A percentile compares a stretch with the other conserved stretches of the same genome.
phyloP scores from a whole-genome alignment of 2,329 filamentous ascomycete species.

The Fusarium graminum region DNA sequence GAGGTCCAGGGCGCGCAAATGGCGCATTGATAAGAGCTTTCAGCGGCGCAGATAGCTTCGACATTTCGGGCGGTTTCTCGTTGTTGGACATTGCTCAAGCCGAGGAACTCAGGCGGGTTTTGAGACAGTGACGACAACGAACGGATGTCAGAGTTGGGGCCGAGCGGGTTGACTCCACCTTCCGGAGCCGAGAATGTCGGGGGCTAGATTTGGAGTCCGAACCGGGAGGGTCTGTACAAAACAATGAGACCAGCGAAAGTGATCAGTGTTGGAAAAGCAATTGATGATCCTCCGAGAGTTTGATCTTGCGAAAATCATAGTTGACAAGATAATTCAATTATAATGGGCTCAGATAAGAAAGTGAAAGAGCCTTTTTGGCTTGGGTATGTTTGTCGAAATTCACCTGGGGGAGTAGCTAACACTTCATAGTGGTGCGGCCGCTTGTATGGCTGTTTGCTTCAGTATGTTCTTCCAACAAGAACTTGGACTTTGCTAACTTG shows the following conservation, averaged over 20 bases:
- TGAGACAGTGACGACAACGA: slow-evolving; percentile 30
- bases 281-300: no score
- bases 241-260: slow-evolving; percentile 10
- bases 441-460: slow-evolving; percentile 61
- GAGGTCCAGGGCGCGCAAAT: slow-evolving; percentile 73
- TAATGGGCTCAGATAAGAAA: slow-evolving; percentile 42
- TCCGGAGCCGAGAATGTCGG: slow-evolving; percentile 36
- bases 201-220: slow-evolving; percentile 36
- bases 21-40: slow-evolving; percentile 81
- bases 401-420: neutral
- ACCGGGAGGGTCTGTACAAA: slow-evolving; percentile 23
- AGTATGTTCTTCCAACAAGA: slow-evolving; percentile 50
- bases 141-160: slow-evolving; percentile 41
- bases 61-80: slow-evolving; percentile 64
- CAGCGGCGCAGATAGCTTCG: slow-evolving; percentile 77
- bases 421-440: slow-evolving; percentile 56
- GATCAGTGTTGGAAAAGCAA: neutral
- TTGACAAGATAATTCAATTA: neutral
- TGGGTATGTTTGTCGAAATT: slow-evolving; percentile 50
- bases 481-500: neutral
- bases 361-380: slow-evolving; percentile 60
- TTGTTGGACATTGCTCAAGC: slow-evolving; percentile 36
- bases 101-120: slow-evolving; percentile 32
- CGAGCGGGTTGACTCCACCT: slow-evolving; percentile 35
- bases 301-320: no score